These are phyloP conservation scores for Diaporthe amygdali DNA, from an alignment of 2,329 filamentous ascomycete genomes.

Conservation along the genomic window DNA sequence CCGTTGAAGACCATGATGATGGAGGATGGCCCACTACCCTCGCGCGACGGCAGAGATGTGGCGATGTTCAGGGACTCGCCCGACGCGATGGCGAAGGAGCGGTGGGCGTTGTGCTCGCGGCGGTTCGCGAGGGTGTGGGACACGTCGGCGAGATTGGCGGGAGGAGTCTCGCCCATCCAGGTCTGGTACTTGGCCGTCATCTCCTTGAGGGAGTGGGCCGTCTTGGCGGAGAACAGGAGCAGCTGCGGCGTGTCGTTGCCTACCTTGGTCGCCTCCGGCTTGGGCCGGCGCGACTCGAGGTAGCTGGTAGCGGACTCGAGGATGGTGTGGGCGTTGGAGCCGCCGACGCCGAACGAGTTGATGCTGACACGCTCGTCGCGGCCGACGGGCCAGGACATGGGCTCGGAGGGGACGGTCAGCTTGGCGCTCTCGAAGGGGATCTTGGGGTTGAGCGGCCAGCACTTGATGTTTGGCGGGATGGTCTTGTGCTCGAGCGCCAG, in stretches of 20 bases:
- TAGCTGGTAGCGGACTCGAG: slow-evolving; percentile 29
- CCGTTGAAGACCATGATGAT: too few species aligned
- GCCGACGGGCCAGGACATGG: slow-evolving; percentile 20
- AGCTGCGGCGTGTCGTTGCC: too few species aligned
- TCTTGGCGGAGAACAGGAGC: too few species aligned
- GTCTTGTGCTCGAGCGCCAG: slow-evolving; percentile 29
- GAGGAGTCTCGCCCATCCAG: too few species aligned
- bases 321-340: slow-evolving; percentile 36
- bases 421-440: slow-evolving; percentile 25
- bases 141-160: background rate
- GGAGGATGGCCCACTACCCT: too few species aligned
- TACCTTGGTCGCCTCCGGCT: background rate
- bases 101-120: background rate
- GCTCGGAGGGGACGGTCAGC: slow-evolving; percentile 16
- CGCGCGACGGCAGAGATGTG: slow-evolving; percentile 29
- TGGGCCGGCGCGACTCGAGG: background rate
- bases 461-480: slow-evolving; percentile 28
- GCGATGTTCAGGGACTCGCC: background rate
- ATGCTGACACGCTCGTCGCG: slow-evolving; percentile 24
- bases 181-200: too few species aligned
- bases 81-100: too few species aligned
- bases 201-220: too few species aligned
- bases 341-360: slow-evolving; percentile 38
- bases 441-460: slow-evolving; percentile 27
- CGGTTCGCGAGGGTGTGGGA: background rate